Evolutionary conservation across 148 eudicot species (phyloP), one percentile per base, ranked within the genome.

Genomic region (Selenicereus undatus): DNA sequence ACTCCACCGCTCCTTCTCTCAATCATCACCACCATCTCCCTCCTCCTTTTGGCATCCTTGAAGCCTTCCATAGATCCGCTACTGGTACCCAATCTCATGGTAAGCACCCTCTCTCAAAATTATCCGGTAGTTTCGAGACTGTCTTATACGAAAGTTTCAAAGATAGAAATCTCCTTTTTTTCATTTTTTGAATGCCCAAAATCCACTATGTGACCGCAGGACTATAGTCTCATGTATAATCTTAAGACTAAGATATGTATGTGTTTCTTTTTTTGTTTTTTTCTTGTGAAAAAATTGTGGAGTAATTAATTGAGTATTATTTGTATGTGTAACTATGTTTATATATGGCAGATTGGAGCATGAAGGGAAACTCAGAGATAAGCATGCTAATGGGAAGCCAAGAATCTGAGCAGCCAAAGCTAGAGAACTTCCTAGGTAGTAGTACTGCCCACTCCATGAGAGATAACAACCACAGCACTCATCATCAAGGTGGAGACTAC

Each of bases 391-490:
- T 89, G 89, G 88, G 90, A 75, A 84, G 30, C 69, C 85, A 87
- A 81, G 84, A 86, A 71, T 81, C 75, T 68, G 85, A 84, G 70
- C 90, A 84, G 9, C 98, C 98, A 82, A 95, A 93, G 84, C 90
- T 95, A 21, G 98, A 95, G 79, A 91, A 95, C 84, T 94, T 95
- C 69, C 87, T 95, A 4, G 95, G 93, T 7, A 82, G 74, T 30
- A 86, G 86, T 32, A 66, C 52, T 0, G 2, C 68, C 14, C 87
- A 87, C 73, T 86, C 87, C 52, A 85, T 86, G 35, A 75, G 87
- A 27, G 84, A 86, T 24, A 64, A 64, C 22, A 56, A 22, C 26
- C 3, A 22, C 26, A 60, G 5, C 27, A 62, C n/a, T 66, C 71
- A 27, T 79, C 77, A 85, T 50, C 52, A 65, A 54, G 77, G 56